Evolutionary conservation across 257 asterid genomes (phyloP), one percentile per base, ranked within the genome.

Genomic region (Solanum neorickii): DNA sequence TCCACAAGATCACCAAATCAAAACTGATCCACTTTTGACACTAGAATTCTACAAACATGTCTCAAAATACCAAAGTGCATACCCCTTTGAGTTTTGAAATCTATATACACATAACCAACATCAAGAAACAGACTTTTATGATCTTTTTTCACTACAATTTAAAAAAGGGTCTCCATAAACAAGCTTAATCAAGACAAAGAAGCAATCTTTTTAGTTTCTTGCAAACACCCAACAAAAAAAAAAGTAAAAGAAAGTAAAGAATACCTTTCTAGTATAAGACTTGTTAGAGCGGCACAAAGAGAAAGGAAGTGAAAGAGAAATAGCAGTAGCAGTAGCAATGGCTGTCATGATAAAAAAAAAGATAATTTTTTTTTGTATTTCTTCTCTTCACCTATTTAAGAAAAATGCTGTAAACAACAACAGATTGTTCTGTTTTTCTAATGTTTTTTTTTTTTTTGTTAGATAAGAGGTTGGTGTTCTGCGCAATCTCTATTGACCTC

Each of bases 311-410:
- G 97, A 88, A 25, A 96, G 98, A 85, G 98, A 96, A 15, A 98
- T 91, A 68, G 99, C 95, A 92, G 93, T 93, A 87, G 98, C 97
- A 15, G 98, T 91, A 68, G 99, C 94, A 92, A 94, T 93, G 93
- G 98, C 91, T 94, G 95, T 90, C 98, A 97, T 97, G 84, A 14
- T 42, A 23, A 41, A 15, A 41, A 49, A 15, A 49, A 15, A 14
- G 5, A 4, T 12, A 12, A 15, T 3, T n/a, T 25, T 4, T 1
- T n/a, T 27, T 25, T 13, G 15, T 44, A 21, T 73, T 74, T 65
- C 82, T 89, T n/a, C 33, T 76, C 23, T 75, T 21, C 83, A 12
- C 56, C 20, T 76, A 46, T 14, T 77, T 47, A 78, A 44, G 83
- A 46, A 72, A 73, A 72, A 73, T 73, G 82, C 18, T 35, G 82